Percentiles rank a stretch among this genome's conserved stretches.
Conservation (phyloP, 1,284 basidiomycete species). For the Ceratobasidium papillatum region DNA sequence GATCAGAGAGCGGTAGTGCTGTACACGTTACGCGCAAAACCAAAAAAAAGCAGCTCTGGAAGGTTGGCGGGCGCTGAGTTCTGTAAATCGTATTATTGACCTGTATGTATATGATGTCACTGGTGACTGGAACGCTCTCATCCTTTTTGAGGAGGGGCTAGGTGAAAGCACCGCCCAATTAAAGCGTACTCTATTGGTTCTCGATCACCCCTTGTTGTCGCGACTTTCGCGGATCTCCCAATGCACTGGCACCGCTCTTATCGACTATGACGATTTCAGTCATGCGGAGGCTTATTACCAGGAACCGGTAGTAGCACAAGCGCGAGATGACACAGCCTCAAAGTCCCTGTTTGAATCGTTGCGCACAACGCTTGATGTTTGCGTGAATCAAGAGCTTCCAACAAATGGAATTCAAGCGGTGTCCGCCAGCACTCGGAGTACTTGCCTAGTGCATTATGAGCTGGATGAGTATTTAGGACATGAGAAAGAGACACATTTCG, state of each 20-base stretch:
- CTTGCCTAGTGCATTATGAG: not conserved
- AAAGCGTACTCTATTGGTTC: not conserved
- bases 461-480: constrained; percentile 4
- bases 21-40: constrained; percentile 87
- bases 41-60: constrained; percentile 83
- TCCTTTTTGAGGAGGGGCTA: not conserved
- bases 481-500: not conserved
- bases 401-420: constrained; percentile 12
- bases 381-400: constrained; percentile 7
- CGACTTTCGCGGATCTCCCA: constrained; percentile 1
- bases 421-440: constrained; percentile 12
- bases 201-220: not conserved
- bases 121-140: not conserved
- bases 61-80: constrained; percentile 65
- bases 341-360: not conserved
- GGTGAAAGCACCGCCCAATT: not conserved
- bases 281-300: not conserved
- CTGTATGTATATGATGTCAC: constrained; percentile 31
- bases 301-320: not conserved
- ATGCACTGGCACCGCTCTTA: not conserved
- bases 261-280: constrained; percentile 12
- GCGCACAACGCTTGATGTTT: not conserved
- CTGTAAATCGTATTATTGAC: constrained; percentile 6
- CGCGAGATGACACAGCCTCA: not conserved
- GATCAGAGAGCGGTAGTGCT: constrained; percentile 71